Conservation (phyloP, 495 filamentous ascomycete species). For the Bacidia rubella region DNA sequence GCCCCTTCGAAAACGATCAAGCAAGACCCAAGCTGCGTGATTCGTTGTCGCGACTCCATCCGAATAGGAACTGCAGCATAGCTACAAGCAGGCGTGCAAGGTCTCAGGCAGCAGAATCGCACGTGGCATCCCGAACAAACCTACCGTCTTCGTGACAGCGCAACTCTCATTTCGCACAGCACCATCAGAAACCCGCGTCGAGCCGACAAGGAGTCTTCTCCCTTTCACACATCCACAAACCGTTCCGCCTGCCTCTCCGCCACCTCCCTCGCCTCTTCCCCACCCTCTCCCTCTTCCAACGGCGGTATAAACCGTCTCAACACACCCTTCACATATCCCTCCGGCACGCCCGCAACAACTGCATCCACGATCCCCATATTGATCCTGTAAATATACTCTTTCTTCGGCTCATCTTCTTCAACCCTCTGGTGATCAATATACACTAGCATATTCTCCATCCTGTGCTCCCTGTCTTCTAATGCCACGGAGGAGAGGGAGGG, state of each 20-base stretch:
- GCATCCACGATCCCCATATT: slow-evolving; percentile 54
- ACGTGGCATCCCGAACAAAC: too few species aligned
- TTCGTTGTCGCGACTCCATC: too few species aligned
- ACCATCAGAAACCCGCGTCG: too few species aligned
- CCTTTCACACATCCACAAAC: slow-evolving; percentile 3
- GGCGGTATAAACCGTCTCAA: slow-evolving; percentile 46
- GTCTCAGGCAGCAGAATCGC: too few species aligned
- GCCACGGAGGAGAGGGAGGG: slow-evolving; percentile 11
- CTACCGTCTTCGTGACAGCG: too few species aligned
- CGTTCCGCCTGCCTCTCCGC: slow-evolving; percentile 7
- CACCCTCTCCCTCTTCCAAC: slow-evolving; percentile 5
- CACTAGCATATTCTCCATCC: slow-evolving; percentile 30
- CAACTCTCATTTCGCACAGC: too few species aligned
- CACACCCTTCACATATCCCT: slow-evolving; percentile 40
- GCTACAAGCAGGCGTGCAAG: too few species aligned
- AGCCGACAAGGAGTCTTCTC: too few species aligned
- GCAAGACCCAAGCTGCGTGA: too few species aligned
- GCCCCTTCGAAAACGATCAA: too few species aligned
- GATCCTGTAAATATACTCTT: slow-evolving; percentile 56
- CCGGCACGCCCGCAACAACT: slow-evolving; percentile 39
- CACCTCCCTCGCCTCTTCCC: slow-evolving; percentile 3
- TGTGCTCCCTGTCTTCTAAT: slow-evolving; percentile 6
- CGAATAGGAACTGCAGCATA: too few species aligned
- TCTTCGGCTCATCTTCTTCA: slow-evolving; percentile 29
- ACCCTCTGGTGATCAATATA: slow-evolving; percentile 42